Evolutionary conservation across 2,329 filamentous ascomycete genomes (phyloP), one percentile per base, ranked within the genome.

Genomic region (Pseudogymnoascus sp.): DNA sequence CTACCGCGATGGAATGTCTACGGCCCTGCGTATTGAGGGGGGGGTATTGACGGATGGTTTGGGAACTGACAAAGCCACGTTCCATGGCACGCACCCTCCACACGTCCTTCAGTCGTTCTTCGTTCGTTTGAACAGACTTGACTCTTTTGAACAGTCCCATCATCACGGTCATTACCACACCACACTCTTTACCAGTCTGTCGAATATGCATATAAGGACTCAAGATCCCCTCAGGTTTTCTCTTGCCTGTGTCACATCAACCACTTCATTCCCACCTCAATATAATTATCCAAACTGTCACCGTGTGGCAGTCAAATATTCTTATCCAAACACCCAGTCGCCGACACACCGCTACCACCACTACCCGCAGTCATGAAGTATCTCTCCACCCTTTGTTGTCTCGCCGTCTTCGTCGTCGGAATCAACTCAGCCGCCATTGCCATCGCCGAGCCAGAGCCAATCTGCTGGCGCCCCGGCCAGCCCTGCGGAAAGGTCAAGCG

Each of bases 311-410:
- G 15, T 63, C 63, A 62, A 59, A 64, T 64, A 61, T 60, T 62
- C 63, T 60, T 58, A 60, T 62, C 58, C 36, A 55, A 63, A 62
- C 18, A 18, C 60, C 58, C 62, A 64, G 61, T 48, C 61, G 21
- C 62, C 36, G 21, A 64, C 37, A 29, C 48, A 52, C 31, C 45
- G n/a, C n/a, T n/a, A 29, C 52, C 55, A 58, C 13, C 55, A 36
- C 45, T 27, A 63, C 59, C 60, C 58, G 58, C 67, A 70, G 76
- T 62, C 60, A 83, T 83, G 80, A 82, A 79, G 74, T 67, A 80
- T 70, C 72, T 76, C 66, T 69, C 74, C 61, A 62, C 79, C 60
- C 67, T 79, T n/a, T n/a, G n/a, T 60, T 68, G 75, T 58, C 72
- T 76, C 61, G 67, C 72, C 60, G 69, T 78, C 59, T 64, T 80